Conservation (phyloP, 495 filamentous ascomycete genomes). For the Aspergillus heteromorphus region DNA sequence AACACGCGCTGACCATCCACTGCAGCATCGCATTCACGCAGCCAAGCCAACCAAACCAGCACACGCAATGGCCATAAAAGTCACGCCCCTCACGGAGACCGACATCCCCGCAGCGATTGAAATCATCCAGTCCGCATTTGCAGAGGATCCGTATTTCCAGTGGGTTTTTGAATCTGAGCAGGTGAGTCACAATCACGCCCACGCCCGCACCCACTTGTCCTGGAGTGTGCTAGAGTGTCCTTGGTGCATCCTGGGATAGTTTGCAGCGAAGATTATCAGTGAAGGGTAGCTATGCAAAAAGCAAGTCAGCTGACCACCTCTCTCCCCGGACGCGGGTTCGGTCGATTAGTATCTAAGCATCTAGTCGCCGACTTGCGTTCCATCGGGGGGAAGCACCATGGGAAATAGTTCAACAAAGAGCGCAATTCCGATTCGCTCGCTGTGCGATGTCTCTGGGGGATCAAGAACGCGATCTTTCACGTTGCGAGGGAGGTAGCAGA, state of each 20-base stretch:
- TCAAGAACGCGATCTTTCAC: slow-evolving; percentile 56
- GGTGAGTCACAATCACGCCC: slow-evolving; percentile 23
- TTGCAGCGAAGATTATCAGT: not conserved
- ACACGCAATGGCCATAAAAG: slow-evolving; percentile 47
- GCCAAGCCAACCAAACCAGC: too few species aligned
- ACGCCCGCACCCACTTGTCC: too few species aligned
- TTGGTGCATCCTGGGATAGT: too few species aligned
- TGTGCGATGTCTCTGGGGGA: slow-evolving; percentile 57
- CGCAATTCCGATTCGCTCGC: slow-evolving; percentile 41
- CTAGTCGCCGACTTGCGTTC: not conserved
- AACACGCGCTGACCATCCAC: not conserved
- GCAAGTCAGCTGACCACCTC: not conserved
- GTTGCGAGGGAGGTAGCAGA: slow-evolving; percentile 47
- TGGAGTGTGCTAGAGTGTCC: too few species aligned
- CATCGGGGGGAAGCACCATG: too few species aligned
- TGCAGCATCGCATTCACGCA: not conserved
- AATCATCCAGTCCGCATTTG: slow-evolving; percentile 54
- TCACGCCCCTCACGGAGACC: slow-evolving; percentile 47
- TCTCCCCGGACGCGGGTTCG: not conserved
- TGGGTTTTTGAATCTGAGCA: slow-evolving; percentile 55
- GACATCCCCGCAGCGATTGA: slow-evolving; percentile 59
- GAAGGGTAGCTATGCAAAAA: not conserved
- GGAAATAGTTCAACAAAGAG: slow-evolving; percentile 42
- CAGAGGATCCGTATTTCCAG: slow-evolving; percentile 60
- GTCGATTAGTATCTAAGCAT: too few species aligned